These are phyloP conservation scores for Alnus glutinosa DNA, from an alignment of 306 rosid species.

Conservation along the genomic window DNA sequence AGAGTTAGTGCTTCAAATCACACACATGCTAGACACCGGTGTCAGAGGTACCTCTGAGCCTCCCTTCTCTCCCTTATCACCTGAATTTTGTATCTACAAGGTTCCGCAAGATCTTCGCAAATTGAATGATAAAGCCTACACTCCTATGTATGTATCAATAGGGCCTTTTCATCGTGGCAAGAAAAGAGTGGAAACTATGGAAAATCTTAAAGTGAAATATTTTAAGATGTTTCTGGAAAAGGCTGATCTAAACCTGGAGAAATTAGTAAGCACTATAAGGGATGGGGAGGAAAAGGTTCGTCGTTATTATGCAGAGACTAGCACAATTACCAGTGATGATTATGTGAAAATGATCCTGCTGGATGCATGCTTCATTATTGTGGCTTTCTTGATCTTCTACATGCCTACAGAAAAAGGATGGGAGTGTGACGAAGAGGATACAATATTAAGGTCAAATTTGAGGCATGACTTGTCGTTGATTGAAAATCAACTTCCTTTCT, in stretches of 20 bases:
- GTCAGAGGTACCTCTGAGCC: no score
- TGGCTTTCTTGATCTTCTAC: background rate
- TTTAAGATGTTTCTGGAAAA: background rate
- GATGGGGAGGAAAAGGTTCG: background rate
- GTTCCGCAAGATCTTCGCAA: constrained; percentile 1
- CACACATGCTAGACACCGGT: no score
- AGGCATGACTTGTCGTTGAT: background rate
- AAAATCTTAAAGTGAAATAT: background rate
- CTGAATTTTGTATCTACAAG: background rate
- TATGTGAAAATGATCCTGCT: background rate
- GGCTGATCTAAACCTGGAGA: background rate
- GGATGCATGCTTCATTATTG: constrained; percentile 13
- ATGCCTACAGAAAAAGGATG: no score
- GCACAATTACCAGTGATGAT: background rate
- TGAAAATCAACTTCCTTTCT: constrained; percentile 26
- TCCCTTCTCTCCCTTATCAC: background rate
- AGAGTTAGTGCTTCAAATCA: no score
- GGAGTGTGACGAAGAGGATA: no score
- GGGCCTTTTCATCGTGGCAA: constrained; percentile 11
- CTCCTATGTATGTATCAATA: constrained; percentile 11
- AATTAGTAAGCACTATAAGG: background rate
- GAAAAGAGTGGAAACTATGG: background rate
- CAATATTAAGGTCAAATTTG: no score
- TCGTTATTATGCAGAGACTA: background rate
- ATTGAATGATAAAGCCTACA: background rate